phyloP scores from a whole-genome alignment of 208 protist genomes.

The Acanthamoeba triangularis region DNA sequence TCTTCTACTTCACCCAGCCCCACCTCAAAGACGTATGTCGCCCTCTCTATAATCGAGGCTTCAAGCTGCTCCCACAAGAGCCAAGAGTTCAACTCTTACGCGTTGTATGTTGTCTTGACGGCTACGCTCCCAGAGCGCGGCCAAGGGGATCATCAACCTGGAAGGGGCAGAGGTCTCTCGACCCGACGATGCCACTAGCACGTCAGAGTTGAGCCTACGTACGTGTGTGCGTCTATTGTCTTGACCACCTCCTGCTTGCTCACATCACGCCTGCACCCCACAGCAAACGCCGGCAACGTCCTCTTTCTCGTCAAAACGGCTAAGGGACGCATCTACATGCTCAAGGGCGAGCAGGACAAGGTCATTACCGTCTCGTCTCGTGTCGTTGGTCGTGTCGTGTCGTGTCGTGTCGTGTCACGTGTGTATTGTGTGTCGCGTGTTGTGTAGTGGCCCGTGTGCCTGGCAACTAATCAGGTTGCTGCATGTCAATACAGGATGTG shows the following conservation, averaged over 20 bases:
- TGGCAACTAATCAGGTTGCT: too few relatives aligned
- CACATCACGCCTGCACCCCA: neutral
- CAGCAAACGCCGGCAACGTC: neutral
- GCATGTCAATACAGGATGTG: neutral
- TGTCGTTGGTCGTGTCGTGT: neutral
- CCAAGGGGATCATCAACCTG: constrained; percentile 43
- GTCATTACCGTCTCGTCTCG: neutral
- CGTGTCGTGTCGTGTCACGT: neutral
- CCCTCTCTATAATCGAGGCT: neutral
- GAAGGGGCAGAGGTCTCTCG: constrained; percentile 16
- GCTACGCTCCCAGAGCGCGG: neutral
- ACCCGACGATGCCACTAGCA: neutral
- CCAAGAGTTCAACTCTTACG: neutral
- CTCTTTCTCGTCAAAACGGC: constrained; percentile 49
- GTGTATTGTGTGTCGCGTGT: neutral
- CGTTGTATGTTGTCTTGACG: neutral
- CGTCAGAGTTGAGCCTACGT: neutral
- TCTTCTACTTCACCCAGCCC: constrained; percentile 58
- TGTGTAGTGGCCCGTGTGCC: neutral
- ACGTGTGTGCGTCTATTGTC: neutral
- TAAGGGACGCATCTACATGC: constrained; percentile 63
- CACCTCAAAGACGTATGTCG: constrained; percentile 22
- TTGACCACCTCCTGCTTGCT: neutral
- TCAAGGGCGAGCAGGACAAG: constrained; percentile 50
- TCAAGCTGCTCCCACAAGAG: neutral